These are phyloP conservation scores for Aspergillus hiratsukae DNA, from an alignment of 2,329 filamentous ascomycete species.

Conservation along the genomic window DNA sequence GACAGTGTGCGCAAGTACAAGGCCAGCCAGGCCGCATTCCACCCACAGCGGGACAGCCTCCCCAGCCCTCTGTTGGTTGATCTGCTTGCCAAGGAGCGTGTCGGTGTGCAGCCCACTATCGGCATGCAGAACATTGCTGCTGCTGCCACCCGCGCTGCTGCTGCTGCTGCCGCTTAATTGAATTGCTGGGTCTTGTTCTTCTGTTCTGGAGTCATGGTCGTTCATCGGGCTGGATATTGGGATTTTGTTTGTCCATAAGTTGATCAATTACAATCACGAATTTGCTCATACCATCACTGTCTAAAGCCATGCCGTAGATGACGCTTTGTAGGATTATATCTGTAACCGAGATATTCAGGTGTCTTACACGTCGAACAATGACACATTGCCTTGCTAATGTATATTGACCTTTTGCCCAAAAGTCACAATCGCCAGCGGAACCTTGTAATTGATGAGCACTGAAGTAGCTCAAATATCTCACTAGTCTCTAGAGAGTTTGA, in stretches of 20 bases:
- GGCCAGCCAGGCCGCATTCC: conserved; percentile 67
- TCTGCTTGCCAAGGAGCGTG: conserved; percentile 86
- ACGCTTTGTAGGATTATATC: not conserved
- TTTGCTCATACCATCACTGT: not conserved
- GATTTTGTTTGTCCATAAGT: conserved; percentile 8
- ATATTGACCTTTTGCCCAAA: too few species aligned
- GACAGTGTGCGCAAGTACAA: conserved; percentile 88
- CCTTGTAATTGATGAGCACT: too few species aligned
- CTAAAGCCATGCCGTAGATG: not conserved
- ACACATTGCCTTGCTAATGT: too few species aligned
- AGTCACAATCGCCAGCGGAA: too few species aligned
- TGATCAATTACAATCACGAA: conserved; percentile 6
- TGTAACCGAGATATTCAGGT: too few species aligned
- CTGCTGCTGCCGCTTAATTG: conserved; percentile 15
- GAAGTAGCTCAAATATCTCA: too few species aligned
- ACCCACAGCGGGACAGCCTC: conserved; percentile 73
- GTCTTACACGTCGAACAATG: too few species aligned
- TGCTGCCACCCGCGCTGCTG: conserved; percentile 21
- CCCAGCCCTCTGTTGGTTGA: conserved; percentile 86
- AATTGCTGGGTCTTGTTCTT: conserved; percentile 2
- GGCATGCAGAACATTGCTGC: conserved; percentile 44
- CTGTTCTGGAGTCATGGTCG: conserved; percentile 12
- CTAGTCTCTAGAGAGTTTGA: too few species aligned
- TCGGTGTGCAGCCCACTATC: conserved; percentile 74
- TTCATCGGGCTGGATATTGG: conserved; percentile 7